Base-by-base conservation (phyloP, 441 rosid species). In the Erodium chrysanthum region DNA sequence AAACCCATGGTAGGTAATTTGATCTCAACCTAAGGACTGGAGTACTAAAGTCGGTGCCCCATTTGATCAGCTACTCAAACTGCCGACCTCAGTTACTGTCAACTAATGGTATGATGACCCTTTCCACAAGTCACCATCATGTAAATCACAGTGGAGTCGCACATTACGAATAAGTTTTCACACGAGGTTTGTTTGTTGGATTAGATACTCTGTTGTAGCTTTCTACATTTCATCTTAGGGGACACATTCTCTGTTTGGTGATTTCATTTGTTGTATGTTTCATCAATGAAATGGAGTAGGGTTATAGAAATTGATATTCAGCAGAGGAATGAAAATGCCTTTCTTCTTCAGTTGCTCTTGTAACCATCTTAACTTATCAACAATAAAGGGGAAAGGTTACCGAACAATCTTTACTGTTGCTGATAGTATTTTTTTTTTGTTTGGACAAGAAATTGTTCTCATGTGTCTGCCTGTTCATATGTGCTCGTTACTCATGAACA, bases 1-100 rank as follows among this genome's bases (percentile, higher is more conserved):
- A n/a, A n/a, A n/a, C n/a, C n/a, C n/a, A n/a, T n/a, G n/a, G n/a
- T n/a, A n/a, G n/a, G n/a, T n/a, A n/a, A n/a, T n/a, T n/a, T n/a
- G n/a, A n/a, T n/a, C n/a, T n/a, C n/a, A n/a, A n/a, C n/a, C n/a
- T n/a, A n/a, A n/a, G n/a, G n/a, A n/a, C n/a, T n/a, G n/a, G n/a
- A n/a, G n/a, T n/a, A n/a, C 22, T 52, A 18, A 54, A 54, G 21
- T 54, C 60, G 60, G 60, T 54, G 25, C 60, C 21, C 60, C 60
- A 18, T 54, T 18, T 20, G 1, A 12, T 9, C 60, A 54, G 23
- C 21, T 8, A 7, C 8, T 8, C 2, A 18, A 0, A 17, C 22
- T 54, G 21, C 60, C 25, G 25, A 54, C 21, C 25, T 54, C 8
- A 5, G 60, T 7, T 6, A 20, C 25, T 54, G 60, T 54, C 60